A percentile compares a stretch with the other conserved stretches of the same genome.
These are phyloP conservation scores for Sherardia arvensis DNA, from an alignment of 257 asterid genomes.

Conservation along the genomic window DNA sequence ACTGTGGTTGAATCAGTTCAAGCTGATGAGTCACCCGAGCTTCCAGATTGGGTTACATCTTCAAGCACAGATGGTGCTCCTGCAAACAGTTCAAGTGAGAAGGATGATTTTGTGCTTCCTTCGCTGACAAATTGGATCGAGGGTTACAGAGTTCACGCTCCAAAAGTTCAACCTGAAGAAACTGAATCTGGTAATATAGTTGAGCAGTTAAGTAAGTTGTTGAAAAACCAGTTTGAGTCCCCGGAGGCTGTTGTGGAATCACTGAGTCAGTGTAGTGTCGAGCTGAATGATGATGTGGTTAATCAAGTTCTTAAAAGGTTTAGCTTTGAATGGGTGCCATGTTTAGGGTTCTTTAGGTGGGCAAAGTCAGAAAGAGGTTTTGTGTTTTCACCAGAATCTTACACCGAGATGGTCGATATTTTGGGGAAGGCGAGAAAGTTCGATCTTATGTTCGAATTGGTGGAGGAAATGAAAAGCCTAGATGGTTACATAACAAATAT, in stretches of 20 bases:
- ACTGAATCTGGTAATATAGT: constrained; percentile 40
- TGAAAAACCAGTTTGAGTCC: constrained; percentile 42
- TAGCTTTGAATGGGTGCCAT: constrained; percentile 67
- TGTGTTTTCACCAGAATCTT: constrained; percentile 39
- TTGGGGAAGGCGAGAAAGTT: constrained; percentile 64
- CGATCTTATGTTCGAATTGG: constrained; percentile 60
- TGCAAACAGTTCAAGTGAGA: constrained; percentile 12
- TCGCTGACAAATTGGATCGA: constrained; percentile 64
- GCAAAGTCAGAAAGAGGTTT: constrained; percentile 34
- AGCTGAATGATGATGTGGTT: constrained; percentile 41
- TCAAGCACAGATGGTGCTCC: constrained; percentile 9
- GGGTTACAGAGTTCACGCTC: constrained; percentile 26
- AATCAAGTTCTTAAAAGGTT: constrained; percentile 63
- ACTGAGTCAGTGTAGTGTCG: constrained; percentile 36
- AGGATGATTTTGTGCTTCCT: constrained; percentile 80
- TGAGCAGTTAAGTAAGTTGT: constrained; percentile 48
- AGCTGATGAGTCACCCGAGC: constrained; percentile 56
- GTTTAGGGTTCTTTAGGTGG: constrained; percentile 80
- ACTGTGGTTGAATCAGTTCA: constrained; percentile 23
- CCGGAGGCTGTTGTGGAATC: constrained; percentile 38
- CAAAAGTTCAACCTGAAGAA: constrained; percentile 26
- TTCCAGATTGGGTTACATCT: constrained; percentile 67
- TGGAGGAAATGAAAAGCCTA: constrained; percentile 58
- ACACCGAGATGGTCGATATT: constrained; percentile 55
- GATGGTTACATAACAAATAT: constrained; percentile 42